phyloP scores from a whole-genome alignment of 208 protist genomes.

The Porcisia deanei region DNA sequence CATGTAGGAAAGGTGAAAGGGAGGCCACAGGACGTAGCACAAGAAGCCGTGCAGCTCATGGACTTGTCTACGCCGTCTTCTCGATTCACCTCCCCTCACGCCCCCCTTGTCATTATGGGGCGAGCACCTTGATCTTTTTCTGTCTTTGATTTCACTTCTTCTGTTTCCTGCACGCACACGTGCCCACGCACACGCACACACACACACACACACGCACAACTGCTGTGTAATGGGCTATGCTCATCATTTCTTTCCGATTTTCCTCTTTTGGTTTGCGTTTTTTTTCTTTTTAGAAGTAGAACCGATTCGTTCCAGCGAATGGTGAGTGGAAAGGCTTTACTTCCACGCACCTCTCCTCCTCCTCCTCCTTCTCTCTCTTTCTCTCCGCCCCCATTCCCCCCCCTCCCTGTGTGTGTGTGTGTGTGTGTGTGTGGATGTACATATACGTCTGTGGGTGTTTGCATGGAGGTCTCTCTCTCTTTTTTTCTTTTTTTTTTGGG shows the following conservation, averaged over 20 bases:
- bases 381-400: too few relatives aligned
- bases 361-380: too few relatives aligned
- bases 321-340: too few relatives aligned
- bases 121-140: too few relatives aligned
- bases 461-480: too few relatives aligned
- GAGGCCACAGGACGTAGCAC: background rate
- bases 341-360: background rate
- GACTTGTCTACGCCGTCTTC: background rate
- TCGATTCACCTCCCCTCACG: background rate
- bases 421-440: too few relatives aligned
- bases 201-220: background rate
- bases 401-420: too few relatives aligned
- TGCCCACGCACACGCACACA: background rate
- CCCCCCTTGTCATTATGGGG: background rate
- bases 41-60: background rate
- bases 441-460: too few relatives aligned
- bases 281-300: background rate
- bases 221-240: background rate
- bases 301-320: too few relatives aligned
- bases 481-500: too few relatives aligned
- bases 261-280: background rate
- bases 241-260: background rate
- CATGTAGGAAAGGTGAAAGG: slow-evolving; percentile 27
- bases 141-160: background rate
- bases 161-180: background rate